A percentile compares a stretch with the other conserved stretches of the same genome.
Evolutionary conservation across 2,329 filamentous ascomycete genomes (phyloP).

Genomic region (Torrubiellomyces zombiae): DNA sequence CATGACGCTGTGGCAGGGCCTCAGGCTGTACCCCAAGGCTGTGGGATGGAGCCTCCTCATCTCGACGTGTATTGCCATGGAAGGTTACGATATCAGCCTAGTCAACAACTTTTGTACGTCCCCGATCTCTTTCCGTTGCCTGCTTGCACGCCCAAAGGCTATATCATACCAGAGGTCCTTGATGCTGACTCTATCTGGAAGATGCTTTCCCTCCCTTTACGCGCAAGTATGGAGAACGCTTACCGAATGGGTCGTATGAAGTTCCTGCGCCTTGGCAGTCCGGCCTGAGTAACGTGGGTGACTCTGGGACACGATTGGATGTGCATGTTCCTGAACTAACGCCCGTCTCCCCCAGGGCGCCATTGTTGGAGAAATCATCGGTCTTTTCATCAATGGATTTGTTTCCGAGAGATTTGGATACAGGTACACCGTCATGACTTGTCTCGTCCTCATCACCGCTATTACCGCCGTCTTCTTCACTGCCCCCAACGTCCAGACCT

Average conservation of each 20-base stretch:
- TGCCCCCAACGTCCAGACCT: slow-evolving; percentile 38
- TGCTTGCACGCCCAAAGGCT: neutral
- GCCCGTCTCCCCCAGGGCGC: slow-evolving; percentile 6
- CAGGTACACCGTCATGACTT: slow-evolving; percentile 44
- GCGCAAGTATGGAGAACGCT: slow-evolving; percentile 35
- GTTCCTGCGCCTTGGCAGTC: slow-evolving; percentile 47
- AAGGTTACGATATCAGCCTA: slow-evolving; percentile 70
- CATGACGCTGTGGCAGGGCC: slow-evolving; percentile 60
- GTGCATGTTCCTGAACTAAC: neutral
- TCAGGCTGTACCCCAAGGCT: slow-evolving; percentile 74
- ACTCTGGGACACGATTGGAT: neutral
- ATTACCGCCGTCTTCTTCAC: slow-evolving; percentile 52
- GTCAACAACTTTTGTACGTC: slow-evolving; percentile 60
- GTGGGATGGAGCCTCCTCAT: slow-evolving; percentile 71
- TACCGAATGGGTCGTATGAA: slow-evolving; percentile 29
- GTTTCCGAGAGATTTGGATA: slow-evolving; percentile 53
- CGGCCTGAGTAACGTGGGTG: slow-evolving; percentile 36
- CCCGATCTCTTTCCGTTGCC: slow-evolving; percentile 1
- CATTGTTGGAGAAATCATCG: slow-evolving; percentile 42
- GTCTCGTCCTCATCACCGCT: slow-evolving; percentile 33
- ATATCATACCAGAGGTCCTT: neutral
- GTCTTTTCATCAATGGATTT: slow-evolving; percentile 48
- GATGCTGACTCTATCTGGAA: slow-evolving; percentile 7
- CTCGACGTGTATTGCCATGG: slow-evolving; percentile 85
- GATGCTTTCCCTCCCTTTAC: slow-evolving; percentile 41